Evolutionary conservation across 768 basidiomycete genomes (phyloP).

Genomic region (Podaxis mareebaensis): DNA sequence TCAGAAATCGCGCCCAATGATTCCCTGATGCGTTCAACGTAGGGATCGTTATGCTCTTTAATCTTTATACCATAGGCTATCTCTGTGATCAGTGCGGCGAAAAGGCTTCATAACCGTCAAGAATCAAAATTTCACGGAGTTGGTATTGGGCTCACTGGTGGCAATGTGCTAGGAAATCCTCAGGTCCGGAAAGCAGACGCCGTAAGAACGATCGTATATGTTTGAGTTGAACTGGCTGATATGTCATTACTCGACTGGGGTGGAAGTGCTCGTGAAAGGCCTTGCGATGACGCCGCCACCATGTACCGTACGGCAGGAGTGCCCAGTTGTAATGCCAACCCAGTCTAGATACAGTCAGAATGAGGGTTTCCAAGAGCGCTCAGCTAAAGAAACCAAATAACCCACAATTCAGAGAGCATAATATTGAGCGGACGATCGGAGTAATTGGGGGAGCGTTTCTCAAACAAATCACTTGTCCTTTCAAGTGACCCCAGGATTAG

Average conservation of each 20-base stretch:
- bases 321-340: slow-evolving; percentile 44
- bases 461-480: slow-evolving; percentile 18
- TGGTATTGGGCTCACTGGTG: neutral
- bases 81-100: slow-evolving; percentile 39
- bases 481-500: slow-evolving; percentile 14
- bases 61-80: slow-evolving; percentile 31
- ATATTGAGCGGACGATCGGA: slow-evolving; percentile 23
- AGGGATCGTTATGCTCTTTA: slow-evolving; percentile 19
- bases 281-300: slow-evolving; percentile 8
- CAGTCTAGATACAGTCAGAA: neutral
- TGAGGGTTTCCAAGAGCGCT: neutral
- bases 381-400: neutral
- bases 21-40: neutral
- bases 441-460: slow-evolving; percentile 19
- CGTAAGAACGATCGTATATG: slow-evolving; percentile 40
- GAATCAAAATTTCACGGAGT: too few relatives aligned
- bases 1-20: slow-evolving; percentile 21
- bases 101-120: slow-evolving; percentile 28
- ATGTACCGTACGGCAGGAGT: slow-evolving; percentile 9
- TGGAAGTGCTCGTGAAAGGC: slow-evolving; percentile 9
- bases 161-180: neutral
- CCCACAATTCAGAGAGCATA: neutral
- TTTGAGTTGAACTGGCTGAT: slow-evolving; percentile 29
- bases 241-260: neutral
- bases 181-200: slow-evolving; percentile 3